These are phyloP conservation scores for Styphnolobium japonicum DNA, from an alignment of 306 rosid species.

Conservation along the genomic window DNA sequence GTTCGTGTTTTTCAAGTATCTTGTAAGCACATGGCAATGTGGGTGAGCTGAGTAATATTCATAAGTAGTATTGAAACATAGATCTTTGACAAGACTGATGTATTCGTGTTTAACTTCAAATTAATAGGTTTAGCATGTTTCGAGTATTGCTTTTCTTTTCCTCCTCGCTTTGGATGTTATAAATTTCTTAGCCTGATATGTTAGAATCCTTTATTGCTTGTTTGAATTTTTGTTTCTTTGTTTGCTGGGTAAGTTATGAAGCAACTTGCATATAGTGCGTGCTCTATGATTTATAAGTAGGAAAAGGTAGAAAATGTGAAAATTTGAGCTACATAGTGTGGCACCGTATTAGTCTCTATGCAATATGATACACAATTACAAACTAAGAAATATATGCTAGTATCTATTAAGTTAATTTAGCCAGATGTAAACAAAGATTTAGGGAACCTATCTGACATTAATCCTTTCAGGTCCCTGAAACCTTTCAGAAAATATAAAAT, in stretches of 20 bases:
- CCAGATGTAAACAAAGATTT: not conserved
- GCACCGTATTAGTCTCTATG: not conserved
- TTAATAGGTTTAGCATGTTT: not conserved
- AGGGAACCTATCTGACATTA: not conserved
- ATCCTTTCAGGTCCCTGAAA: not conserved
- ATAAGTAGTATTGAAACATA: not conserved
- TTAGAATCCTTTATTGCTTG: not conserved
- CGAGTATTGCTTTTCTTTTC: not conserved
- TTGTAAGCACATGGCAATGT: not conserved
- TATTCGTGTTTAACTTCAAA: not conserved
- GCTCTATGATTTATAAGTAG: not conserved
- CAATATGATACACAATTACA: not conserved
- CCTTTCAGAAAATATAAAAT: not conserved
- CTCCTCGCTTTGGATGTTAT: not conserved
- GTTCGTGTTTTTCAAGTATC: not conserved
- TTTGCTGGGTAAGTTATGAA: not conserved
- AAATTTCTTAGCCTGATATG: not conserved
- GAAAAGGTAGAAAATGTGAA: not conserved
- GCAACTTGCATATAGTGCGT: slow-evolving; percentile 1
- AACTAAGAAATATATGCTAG: not conserved
- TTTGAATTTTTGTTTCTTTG: not conserved
- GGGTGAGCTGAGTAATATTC: not conserved
- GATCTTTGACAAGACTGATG: not conserved
- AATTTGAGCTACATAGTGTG: not conserved
- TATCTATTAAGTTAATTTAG: not conserved